A percentile compares a stretch with the other conserved stretches of the same genome.
These are phyloP conservation scores for Daucus carota DNA, from an alignment of 129 eudicot species.

Conservation along the genomic window DNA sequence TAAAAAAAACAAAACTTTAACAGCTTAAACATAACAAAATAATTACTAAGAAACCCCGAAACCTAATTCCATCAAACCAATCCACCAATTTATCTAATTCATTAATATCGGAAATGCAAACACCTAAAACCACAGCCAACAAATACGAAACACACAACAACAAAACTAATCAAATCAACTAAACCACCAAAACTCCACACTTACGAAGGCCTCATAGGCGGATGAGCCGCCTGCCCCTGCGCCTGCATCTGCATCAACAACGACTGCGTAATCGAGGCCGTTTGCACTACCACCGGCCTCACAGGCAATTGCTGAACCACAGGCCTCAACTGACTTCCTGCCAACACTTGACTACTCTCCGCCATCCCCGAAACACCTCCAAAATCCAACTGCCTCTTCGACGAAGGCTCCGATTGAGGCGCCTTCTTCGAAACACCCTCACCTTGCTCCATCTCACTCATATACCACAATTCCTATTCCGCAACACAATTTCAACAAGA, in stretches of 20 bases:
- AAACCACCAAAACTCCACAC: background rate
- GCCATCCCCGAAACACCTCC: constrained; percentile 28
- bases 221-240: constrained; percentile 23
- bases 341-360: constrained; percentile 31
- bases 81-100: background rate
- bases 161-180: background rate
- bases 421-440: constrained; percentile 57
- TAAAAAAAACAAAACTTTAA: background rate
- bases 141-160: constrained; percentile 8
- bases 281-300: constrained; percentile 5
- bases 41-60: background rate
- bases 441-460: constrained; percentile 42
- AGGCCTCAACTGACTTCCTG: constrained; percentile 21
- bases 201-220: constrained; percentile 42
- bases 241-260: constrained; percentile 28
- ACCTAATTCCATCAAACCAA: background rate
- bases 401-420: constrained; percentile 37
- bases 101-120: background rate
- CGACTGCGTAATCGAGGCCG: constrained; percentile 21
- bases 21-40: background rate
- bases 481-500: background rate
- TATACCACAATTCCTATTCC: background rate
- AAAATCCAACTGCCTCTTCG: constrained; percentile 86
- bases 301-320: constrained; percentile 17
- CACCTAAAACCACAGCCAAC: background rate